Percentiles rank a stretch among this genome's conserved stretches.
Evolutionary conservation across 2,329 filamentous ascomycete genomes (phyloP).

Genomic region (Sphaerostilbella broomeana): DNA sequence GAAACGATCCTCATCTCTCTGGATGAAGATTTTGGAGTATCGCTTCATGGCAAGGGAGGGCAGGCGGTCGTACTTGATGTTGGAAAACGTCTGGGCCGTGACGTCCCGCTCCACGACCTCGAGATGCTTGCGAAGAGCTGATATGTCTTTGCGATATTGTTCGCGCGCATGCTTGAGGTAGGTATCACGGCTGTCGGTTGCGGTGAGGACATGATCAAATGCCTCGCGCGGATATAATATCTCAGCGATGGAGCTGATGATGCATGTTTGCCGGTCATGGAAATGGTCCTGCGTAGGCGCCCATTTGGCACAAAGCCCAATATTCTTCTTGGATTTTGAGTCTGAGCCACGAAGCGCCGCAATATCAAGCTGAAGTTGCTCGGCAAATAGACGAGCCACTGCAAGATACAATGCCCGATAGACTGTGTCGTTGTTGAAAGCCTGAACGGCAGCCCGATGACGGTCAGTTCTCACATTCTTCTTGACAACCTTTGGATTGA

Average conservation of each 20-base stretch:
- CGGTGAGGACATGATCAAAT: constrained; percentile 24
- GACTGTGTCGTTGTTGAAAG: constrained; percentile 37
- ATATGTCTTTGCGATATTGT: constrained; percentile 44
- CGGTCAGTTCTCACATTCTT: constrained; percentile 28
- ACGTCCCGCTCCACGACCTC: constrained; percentile 48
- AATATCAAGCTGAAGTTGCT: constrained; percentile 45
- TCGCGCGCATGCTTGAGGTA: constrained; percentile 51
- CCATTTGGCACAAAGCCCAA: constrained; percentile 56
- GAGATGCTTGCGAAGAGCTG: constrained; percentile 46
- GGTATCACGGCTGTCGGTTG: constrained; percentile 36
- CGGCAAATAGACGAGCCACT: constrained; percentile 50
- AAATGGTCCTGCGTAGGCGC: constrained; percentile 48
- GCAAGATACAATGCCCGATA: constrained; percentile 47
- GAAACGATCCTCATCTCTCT: constrained; percentile 46
- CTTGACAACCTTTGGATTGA: constrained; percentile 18
- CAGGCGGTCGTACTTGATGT: constrained; percentile 51
- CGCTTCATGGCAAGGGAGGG: constrained; percentile 52
- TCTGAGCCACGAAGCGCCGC: constrained; percentile 33
- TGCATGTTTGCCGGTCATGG: constrained; percentile 52
- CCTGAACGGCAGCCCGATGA: constrained; percentile 34
- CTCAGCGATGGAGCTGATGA: constrained; percentile 52
- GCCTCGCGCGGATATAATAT: constrained; percentile 37
- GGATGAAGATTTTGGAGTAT: constrained; percentile 42
- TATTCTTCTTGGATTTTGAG: constrained; percentile 32
- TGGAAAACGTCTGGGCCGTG: constrained; percentile 35